Percentiles rank a stretch among this genome's conserved stretches.
Evolutionary conservation across 345 rosid species (phyloP).

Genomic region (Hibiscus syriacus): DNA sequence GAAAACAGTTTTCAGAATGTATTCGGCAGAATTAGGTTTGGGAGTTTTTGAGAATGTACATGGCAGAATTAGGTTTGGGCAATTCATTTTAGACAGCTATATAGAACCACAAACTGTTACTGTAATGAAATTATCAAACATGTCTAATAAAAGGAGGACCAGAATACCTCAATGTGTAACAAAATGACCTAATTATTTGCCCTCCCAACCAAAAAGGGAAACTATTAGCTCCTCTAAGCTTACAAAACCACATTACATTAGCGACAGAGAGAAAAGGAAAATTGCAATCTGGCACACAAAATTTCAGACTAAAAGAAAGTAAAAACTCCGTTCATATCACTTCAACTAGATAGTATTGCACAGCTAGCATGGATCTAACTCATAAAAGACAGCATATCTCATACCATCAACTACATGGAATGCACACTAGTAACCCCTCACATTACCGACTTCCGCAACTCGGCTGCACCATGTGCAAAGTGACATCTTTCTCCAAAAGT

Average conservation of each 20-base stretch:
- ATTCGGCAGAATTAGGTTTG: no score
- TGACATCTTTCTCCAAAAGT: no score
- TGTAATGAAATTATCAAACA: no score
- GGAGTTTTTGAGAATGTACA: no score
- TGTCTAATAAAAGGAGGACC: background rate
- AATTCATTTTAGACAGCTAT: no score
- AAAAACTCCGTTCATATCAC: background rate
- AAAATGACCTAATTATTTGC: background rate
- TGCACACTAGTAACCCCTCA: background rate
- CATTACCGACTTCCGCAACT: conserved; percentile 52
- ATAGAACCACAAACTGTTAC: no score
- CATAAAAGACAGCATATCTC: background rate
- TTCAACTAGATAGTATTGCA: background rate
- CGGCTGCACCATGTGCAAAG: conserved; percentile 86
- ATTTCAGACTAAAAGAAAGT: background rate
- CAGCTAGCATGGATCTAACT: background rate
- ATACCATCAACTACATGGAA: background rate
- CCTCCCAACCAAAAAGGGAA: background rate
- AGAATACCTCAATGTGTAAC: background rate
- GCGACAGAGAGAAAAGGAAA: background rate
- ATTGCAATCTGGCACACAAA: background rate
- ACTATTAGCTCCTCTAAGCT: background rate
- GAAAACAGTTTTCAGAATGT: no score
- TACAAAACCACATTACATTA: conserved; percentile 2
- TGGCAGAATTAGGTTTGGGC: no score